Evolutionary conservation across 2,329 filamentous ascomycete species (phyloP), one percentile per base, ranked within the genome.

Genomic region (Diaporthe vexans): DNA sequence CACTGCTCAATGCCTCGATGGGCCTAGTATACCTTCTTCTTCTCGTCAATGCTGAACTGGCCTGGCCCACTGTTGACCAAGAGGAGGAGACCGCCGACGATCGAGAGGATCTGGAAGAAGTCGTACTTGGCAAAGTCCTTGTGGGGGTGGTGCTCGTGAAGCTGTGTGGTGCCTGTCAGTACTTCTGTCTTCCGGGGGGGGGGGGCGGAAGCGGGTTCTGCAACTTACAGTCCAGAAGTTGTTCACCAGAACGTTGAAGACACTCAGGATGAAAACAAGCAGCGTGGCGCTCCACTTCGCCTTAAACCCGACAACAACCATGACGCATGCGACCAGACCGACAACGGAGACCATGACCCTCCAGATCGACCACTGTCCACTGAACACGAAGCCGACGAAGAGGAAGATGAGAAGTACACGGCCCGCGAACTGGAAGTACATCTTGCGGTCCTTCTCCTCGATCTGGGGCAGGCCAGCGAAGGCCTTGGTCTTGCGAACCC

Each of bases 101-200:
- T 99, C 70, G 97, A 99, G 72, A 99, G 90, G 80, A 98, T 98
- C 89, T 99, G 97, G 92, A 99, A 99, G 90, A 99, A 99, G 85
- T 99, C 97, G 91, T 99, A 99, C 88, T 99, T 99, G 89, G 97
- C 97, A 83, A 99, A 99, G 86, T 99, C 97, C 91, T 98, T 98
- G 90, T 98, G 96, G 65, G 97, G 97, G 88, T 99, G 97, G 87
- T 97, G 94, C 79, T 96, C 94, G 88, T 98, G 96, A 78, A 99
- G 94, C 94, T 97, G 78, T 35, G 72, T 69, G 61, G 63, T 1
- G 19, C 70, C 15, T 76, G 79, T 83, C 77, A 83, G 80, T 59
- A 58, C 77, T 73, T 75, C 71, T 26, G 56, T 63, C 73, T 5
- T 57, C 5, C 11, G 3, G 46, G 5, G 43, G 26, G 33, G 35